A percentile compares a stretch with the other conserved stretches of the same genome.
phyloP scores from a whole-genome alignment of 2,329 filamentous ascomycete genomes.

The Thelonectria discophora region DNA sequence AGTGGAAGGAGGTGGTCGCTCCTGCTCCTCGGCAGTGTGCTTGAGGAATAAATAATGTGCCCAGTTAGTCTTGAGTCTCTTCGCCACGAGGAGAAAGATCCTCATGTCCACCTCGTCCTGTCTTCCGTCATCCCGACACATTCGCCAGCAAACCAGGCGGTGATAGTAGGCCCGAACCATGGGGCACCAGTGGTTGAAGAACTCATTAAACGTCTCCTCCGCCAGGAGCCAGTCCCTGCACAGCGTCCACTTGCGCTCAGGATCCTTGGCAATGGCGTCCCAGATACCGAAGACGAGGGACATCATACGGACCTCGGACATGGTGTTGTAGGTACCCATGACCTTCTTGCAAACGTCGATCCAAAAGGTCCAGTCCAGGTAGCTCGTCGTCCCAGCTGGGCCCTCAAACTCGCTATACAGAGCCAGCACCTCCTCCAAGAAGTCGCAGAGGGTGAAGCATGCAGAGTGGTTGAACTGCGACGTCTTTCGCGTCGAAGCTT shows the following conservation, averaged over 20 bases:
- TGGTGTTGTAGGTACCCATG: slow-evolving; percentile 83
- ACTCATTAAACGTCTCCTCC: slow-evolving; percentile 77
- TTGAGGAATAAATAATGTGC: slow-evolving; percentile 81
- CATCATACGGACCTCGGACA: slow-evolving; percentile 87
- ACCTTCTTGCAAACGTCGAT: slow-evolving; percentile 81
- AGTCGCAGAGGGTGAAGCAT: slow-evolving; percentile 91
- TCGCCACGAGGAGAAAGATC: slow-evolving; percentile 73
- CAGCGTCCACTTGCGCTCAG: slow-evolving; percentile 72
- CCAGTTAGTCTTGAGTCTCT: slow-evolving; percentile 78
- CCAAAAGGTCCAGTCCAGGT: slow-evolving; percentile 87
- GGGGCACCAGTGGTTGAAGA: slow-evolving; percentile 94
- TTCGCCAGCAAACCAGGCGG: slow-evolving; percentile 87
- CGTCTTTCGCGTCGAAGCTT: slow-evolving; percentile 76
- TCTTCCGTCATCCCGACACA: slow-evolving; percentile 78
- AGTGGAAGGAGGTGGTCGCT: slow-evolving; percentile 72
- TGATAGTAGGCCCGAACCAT: slow-evolving; percentile 96
- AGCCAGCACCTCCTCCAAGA: slow-evolving; percentile 81
- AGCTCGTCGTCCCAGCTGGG: slow-evolving; percentile 49
- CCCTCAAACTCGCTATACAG: slow-evolving; percentile 64
- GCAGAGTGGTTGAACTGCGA: slow-evolving; percentile 84
- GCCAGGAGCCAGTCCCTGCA: slow-evolving; percentile 80
- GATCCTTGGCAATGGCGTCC: slow-evolving; percentile 74
- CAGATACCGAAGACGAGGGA: slow-evolving; percentile 84
- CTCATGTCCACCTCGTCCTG: slow-evolving; percentile 71
- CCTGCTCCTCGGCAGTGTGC: slow-evolving; percentile 67